phyloP scores from a whole-genome alignment of 176 grass and related monocot genomes.

The Aegilops bicornis region DNA sequence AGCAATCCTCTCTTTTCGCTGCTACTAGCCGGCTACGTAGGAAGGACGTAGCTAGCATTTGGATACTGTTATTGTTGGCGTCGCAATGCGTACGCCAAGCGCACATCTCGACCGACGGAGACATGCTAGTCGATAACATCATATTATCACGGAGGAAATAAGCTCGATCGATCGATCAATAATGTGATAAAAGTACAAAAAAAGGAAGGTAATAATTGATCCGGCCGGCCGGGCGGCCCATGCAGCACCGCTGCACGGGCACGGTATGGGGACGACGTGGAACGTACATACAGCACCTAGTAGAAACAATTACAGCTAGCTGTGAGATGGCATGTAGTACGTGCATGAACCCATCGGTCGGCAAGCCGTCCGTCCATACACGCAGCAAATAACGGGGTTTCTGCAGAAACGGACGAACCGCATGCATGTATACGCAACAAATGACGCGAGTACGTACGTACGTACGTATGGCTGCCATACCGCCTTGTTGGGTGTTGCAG shows the following conservation, averaged over 20 bases:
- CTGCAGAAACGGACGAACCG: not conserved
- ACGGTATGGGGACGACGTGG: conserved; percentile 16
- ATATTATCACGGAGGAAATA: too few relatives aligned
- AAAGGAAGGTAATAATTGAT: not conserved
- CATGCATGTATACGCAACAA: not conserved
- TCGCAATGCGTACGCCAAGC: not conserved
- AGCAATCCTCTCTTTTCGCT: not conserved
- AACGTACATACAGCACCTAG: not conserved
- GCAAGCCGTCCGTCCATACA: not conserved
- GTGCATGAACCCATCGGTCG: not conserved
- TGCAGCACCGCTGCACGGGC: not conserved
- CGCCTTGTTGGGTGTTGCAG: not conserved
- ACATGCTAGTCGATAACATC: too few relatives aligned
- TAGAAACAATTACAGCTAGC: not conserved
- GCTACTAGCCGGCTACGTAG: not conserved
- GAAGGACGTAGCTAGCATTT: too few relatives aligned
- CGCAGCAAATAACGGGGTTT: not conserved
- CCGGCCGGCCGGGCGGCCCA: not conserved
- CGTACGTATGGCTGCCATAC: not conserved
- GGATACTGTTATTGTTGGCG: not conserved
- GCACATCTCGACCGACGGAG: not conserved
- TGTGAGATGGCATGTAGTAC: not conserved
- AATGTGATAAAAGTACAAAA: not conserved
- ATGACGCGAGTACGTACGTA: not conserved
- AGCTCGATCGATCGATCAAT: not conserved